phyloP scores from a whole-genome alignment of 805 yeast genomes.

The Candida andamanensis region DNA sequence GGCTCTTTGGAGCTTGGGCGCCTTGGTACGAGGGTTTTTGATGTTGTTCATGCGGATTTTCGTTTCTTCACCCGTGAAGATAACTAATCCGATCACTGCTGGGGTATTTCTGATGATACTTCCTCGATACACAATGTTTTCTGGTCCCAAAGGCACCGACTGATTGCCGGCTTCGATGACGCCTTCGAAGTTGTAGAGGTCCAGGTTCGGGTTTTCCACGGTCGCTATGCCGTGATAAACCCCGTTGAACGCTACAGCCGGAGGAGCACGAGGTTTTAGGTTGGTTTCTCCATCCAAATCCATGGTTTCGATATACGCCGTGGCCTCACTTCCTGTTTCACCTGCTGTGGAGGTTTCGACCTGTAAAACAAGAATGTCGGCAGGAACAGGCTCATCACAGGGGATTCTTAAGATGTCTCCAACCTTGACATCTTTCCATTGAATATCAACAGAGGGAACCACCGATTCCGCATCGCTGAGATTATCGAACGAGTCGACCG shows the following conservation, averaged over 20 bases:
- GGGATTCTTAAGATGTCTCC: conserved; percentile 75
- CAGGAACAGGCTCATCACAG: conserved; percentile 91
- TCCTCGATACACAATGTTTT: conserved; percentile 87
- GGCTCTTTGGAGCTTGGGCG: conserved; percentile 82
- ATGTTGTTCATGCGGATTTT: conserved; percentile 94
- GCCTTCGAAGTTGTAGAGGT: conserved; percentile 90
- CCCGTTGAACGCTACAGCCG: conserved; percentile 51
- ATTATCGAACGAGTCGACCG: conserved; percentile 12
- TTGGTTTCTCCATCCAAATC: conserved; percentile 98
- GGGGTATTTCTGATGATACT: conserved; percentile 82
- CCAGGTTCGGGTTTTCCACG: conserved; percentile 88
- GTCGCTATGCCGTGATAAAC: conserved; percentile 53
- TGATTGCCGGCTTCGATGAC: conserved; percentile 42
- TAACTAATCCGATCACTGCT: conserved; percentile 68
- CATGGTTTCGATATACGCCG: conserved; percentile 86
- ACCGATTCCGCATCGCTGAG: conserved; percentile 14
- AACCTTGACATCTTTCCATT: conserved; percentile 80
- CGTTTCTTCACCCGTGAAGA: conserved; percentile 93
- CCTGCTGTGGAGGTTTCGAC: conserved; percentile 54
- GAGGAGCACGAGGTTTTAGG: conserved; percentile 69
- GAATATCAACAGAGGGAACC: conserved; percentile 25
- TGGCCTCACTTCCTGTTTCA: no score
- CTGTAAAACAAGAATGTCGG: conserved; percentile 73
- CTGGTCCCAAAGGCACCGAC: conserved; percentile 61
- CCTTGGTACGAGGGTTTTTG: conserved; percentile 82